These are phyloP conservation scores for Aspergillus indologenus DNA, from an alignment of 495 filamentous ascomycete genomes.

Conservation along the genomic window DNA sequence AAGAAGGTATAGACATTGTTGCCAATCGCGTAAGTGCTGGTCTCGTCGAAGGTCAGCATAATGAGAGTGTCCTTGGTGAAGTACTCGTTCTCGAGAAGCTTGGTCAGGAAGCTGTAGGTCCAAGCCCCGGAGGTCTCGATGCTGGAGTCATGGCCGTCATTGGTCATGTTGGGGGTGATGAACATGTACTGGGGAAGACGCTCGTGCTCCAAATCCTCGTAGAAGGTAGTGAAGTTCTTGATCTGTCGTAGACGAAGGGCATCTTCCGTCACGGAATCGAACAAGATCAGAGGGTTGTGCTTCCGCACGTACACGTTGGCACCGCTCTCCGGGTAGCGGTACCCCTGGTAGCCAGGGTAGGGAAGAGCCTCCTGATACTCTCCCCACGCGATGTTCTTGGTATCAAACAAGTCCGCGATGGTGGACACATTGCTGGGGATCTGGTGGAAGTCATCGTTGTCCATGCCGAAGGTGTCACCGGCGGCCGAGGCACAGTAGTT, in stretches of 20 bases:
- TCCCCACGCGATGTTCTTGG: slow-evolving; percentile 64
- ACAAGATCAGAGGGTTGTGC: slow-evolving; percentile 66
- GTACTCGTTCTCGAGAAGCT: slow-evolving; percentile 58
- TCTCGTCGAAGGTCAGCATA: slow-evolving; percentile 66
- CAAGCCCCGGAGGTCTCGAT: slow-evolving; percentile 58
- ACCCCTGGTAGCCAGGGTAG: slow-evolving; percentile 62
- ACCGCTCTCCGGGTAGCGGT: slow-evolving; percentile 46
- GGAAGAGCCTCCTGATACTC: slow-evolving; percentile 68
- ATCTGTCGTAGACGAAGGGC: slow-evolving; percentile 52
- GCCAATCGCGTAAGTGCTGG: slow-evolving; percentile 50
- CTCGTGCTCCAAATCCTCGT: slow-evolving; percentile 51
- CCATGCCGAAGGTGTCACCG: slow-evolving; percentile 68
- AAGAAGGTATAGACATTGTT: slow-evolving; percentile 60
- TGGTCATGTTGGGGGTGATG: slow-evolving; percentile 73
- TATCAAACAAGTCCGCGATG: slow-evolving; percentile 65
- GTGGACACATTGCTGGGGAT: slow-evolving; percentile 61
- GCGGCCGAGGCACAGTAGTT: slow-evolving; percentile 65
- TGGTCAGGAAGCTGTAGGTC: slow-evolving; percentile 56
- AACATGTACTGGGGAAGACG: slow-evolving; percentile 70
- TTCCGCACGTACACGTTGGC: slow-evolving; percentile 69
- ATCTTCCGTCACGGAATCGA: slow-evolving; percentile 53
- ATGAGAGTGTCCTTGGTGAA: slow-evolving; percentile 68
- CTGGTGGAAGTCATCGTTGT: slow-evolving; percentile 59
- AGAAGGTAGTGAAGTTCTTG: slow-evolving; percentile 66
- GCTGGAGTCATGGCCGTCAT: slow-evolving; percentile 68